Evolutionary conservation across 2,329 filamentous ascomycete species (phyloP), one percentile per base, ranked within the genome.

Genomic region (Boeremia lycopersici): DNA sequence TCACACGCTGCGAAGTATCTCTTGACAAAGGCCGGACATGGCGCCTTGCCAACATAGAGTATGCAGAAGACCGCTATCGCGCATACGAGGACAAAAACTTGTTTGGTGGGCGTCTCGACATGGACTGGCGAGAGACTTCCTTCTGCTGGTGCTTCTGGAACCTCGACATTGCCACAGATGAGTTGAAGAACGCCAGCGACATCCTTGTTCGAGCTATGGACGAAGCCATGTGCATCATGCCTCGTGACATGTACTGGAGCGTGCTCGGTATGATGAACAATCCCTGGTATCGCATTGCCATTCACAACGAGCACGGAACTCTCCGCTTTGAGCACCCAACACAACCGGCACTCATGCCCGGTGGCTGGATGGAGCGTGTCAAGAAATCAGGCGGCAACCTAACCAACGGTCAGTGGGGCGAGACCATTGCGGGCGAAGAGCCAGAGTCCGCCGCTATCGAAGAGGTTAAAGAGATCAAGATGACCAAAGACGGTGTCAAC

Each of bases 241-340:
- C 93, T 4, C 83, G 90, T 57, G 93, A 97, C 67, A 95, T 96
- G 90, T 96, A 96, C 77, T 97, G 93, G 93, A 92, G 86, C 56
- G 91, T 96, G 2, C 78, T 96, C 34, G 92, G 93, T 0, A 97
- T 97, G 93, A 96, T 97, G 93, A 96, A 96, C 76, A 96, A 96
- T 65, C 90, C 91, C 0, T 97, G 93, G 93, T 97, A 89, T 73
- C 83, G 93, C 5, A 84, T 97, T 1, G 85, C 87, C 2, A 89
- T 97, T 49, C 84, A 86, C 47, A 87, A 86, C 51, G 87, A 93
- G 56, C 81, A 80, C 0, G 79, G 84, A 13, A 75, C 70, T 7
- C 57, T 57, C 6, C 82, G 85, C 6, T 97, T 97, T 63, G 92
- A 96, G 72, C 93, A 97, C 65, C 93, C 93, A 0, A 96, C 91